phyloP scores from a whole-genome alignment of 2,329 filamentous ascomycete genomes.

The Aspergillus costaricaensis region DNA sequence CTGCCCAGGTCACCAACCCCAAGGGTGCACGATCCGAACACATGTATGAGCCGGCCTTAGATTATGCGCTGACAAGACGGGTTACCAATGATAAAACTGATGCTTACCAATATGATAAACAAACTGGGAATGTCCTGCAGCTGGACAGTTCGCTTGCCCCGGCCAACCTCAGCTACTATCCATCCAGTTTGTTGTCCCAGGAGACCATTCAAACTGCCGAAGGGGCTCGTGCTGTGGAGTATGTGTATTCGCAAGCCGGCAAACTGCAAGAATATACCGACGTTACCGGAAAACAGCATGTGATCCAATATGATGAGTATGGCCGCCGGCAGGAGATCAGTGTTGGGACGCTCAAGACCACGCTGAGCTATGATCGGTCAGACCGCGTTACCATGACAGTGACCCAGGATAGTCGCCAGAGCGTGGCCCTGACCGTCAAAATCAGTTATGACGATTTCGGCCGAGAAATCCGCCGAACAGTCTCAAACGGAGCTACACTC shows the following conservation, averaged over 20 bases:
- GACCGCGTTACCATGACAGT: not conserved
- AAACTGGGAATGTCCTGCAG: not conserved
- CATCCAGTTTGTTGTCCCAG: not conserved
- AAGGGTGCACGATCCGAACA: not conserved
- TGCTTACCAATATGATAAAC: constrained; percentile 1
- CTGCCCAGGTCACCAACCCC: not conserved
- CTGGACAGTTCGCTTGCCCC: not conserved
- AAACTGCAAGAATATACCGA: constrained; percentile 14
- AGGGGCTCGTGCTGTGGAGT: not conserved
- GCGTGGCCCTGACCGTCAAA: not conserved
- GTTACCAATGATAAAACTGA: not conserved
- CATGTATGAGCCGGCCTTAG: constrained; percentile 1
- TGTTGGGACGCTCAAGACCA: not conserved
- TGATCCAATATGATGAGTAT: constrained; percentile 7
- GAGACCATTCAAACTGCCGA: not conserved
- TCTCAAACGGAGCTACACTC: not conserved
- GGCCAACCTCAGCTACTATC: not conserved
- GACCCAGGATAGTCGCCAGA: not conserved
- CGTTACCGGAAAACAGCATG: constrained; percentile 10
- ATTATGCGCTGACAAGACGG: not conserved
- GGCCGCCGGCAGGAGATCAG: not conserved
- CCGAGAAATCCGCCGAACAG: not conserved
- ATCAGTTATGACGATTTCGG: constrained; percentile 1
- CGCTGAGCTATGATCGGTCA: not conserved
- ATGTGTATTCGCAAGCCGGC: constrained; percentile 12